Percentiles rank a stretch among this genome's conserved stretches.
These are phyloP conservation scores for Verticillium tricorpus DNA, from an alignment of 2,329 filamentous ascomycete species.

Conservation along the genomic window DNA sequence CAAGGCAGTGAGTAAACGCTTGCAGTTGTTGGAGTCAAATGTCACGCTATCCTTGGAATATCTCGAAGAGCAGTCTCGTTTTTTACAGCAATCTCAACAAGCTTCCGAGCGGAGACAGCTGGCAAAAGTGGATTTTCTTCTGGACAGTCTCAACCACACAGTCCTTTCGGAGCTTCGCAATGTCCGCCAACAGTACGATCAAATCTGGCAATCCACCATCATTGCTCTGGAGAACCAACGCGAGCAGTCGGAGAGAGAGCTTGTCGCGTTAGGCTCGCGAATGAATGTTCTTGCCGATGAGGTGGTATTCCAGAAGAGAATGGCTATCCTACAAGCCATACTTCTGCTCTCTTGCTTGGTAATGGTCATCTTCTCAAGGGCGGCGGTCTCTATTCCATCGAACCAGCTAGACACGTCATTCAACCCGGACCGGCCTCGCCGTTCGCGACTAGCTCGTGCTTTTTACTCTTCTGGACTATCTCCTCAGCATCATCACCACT, in stretches of 20 bases:
- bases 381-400: constrained; percentile 27
- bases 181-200: constrained; percentile 84
- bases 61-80: constrained; percentile 91
- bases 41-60: constrained; percentile 91
- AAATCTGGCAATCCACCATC: constrained; percentile 93
- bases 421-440: neutral
- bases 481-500: neutral
- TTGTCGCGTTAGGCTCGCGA: constrained; percentile 73
- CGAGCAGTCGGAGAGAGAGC: constrained; percentile 77
- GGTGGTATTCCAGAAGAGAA: constrained; percentile 79
- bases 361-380: constrained; percentile 74
- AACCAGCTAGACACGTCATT: neutral
- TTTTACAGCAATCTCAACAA: constrained; percentile 80
- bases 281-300: constrained; percentile 92
- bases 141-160: constrained; percentile 81
- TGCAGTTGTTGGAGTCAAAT: constrained; percentile 88
- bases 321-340: constrained; percentile 87
- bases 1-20: constrained; percentile 89
- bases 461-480: neutral
- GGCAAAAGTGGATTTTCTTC: constrained; percentile 74
- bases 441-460: neutral
- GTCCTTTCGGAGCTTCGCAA: constrained; percentile 75
- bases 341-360: constrained; percentile 82
- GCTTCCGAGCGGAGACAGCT: constrained; percentile 86
- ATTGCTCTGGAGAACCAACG: constrained; percentile 86